Evolutionary conservation across 2,329 filamentous ascomycete genomes (phyloP).

Genomic region (Bisporella sp.): DNA sequence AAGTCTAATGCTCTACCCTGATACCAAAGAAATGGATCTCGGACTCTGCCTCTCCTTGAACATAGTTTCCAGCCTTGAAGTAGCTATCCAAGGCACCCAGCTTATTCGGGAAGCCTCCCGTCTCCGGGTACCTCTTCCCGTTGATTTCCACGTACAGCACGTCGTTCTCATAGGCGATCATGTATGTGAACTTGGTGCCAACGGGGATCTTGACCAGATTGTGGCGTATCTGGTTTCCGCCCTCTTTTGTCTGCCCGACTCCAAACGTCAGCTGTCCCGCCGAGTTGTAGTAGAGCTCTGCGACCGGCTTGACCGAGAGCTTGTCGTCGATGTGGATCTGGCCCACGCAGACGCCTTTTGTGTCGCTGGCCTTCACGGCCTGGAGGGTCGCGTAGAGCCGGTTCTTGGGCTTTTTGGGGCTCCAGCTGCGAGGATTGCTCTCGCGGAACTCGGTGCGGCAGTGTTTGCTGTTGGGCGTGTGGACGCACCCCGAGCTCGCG

Average conservation of each 20-base stretch:
- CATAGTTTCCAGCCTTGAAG: slow-evolving; percentile 34
- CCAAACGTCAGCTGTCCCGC: slow-evolving; percentile 30
- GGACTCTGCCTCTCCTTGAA: slow-evolving; percentile 20
- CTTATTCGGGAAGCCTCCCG: slow-evolving; percentile 22
- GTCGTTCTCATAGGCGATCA: slow-evolving; percentile 30
- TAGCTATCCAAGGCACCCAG: slow-evolving; percentile 28
- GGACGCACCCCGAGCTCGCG: slow-evolving; percentile 29
- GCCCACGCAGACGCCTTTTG: slow-evolving; percentile 31
- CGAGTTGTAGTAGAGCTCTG: slow-evolving; percentile 33
- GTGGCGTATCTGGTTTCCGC: slow-evolving; percentile 26
- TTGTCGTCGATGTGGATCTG: slow-evolving; percentile 33
- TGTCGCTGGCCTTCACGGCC: slow-evolving; percentile 26
- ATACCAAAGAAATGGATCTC: slow-evolving; percentile 10
- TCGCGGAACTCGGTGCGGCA: slow-evolving; percentile 38
- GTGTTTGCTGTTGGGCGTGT: slow-evolving; percentile 33
- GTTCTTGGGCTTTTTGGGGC: slow-evolving; percentile 28
- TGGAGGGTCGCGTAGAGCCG: slow-evolving; percentile 26
- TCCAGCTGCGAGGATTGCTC: slow-evolving; percentile 26
- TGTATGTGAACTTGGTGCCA: slow-evolving; percentile 30
- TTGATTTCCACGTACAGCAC: slow-evolving; percentile 28
- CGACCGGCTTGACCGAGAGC: slow-evolving; percentile 32
- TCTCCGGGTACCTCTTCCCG: slow-evolving; percentile 11
- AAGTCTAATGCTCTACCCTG: not conserved
- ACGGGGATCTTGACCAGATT: slow-evolving; percentile 27
- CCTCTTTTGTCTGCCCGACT: slow-evolving; percentile 30